Base-by-base conservation (phyloP, 106 monocot genomes). In the Dendrobium nobile region DNA sequence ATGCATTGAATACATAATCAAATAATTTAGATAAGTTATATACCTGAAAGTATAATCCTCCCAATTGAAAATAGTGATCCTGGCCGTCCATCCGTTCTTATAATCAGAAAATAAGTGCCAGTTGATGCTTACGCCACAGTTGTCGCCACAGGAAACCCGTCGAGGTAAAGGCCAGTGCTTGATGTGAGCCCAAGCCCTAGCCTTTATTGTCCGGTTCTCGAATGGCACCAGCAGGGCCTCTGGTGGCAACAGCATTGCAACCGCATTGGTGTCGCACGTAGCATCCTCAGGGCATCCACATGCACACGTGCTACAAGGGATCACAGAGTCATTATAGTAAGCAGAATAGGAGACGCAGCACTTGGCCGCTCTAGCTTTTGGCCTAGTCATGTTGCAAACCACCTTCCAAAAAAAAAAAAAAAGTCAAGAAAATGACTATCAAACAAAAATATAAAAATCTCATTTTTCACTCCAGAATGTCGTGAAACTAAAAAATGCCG, bases 331-430 rank as follows among this genome's bases (percentile, higher is more conserved):
- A 80, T 95, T 95, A 91, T 90, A 99, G 90, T 83, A 99, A 27
- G 95, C 89, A 0, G 99, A 99, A 91, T 91, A 95, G 83, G 99
- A 95, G 75, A 99, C 95, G 79, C 99, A 99, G 84, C 99, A 99
- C 20, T 87, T 84, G 0, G 90, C 79, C 20, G 47, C 18, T 77
- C 79, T 85, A 15, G 75, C 13, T 61, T 88, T 90, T 0, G 91
- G 89, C 27, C 85, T 80, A 2, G 93, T 91, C 20, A 99, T 99
- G 87, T 95, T 95, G 88, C 99, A 99, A 16, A 82, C 87, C 16
- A 99, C 85, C 83, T 96, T 85, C 99, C 99, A 99, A 5, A 19
- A 0, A 16, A 2, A 56, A 17, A 31, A 31, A 31, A 37, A 37
- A 37, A 3, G 3, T 37, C 37, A 37, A 37, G 37, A 37, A 37